Conservation (phyloP, 805 yeast species). For the Isabelozyma rhagii region DNA sequence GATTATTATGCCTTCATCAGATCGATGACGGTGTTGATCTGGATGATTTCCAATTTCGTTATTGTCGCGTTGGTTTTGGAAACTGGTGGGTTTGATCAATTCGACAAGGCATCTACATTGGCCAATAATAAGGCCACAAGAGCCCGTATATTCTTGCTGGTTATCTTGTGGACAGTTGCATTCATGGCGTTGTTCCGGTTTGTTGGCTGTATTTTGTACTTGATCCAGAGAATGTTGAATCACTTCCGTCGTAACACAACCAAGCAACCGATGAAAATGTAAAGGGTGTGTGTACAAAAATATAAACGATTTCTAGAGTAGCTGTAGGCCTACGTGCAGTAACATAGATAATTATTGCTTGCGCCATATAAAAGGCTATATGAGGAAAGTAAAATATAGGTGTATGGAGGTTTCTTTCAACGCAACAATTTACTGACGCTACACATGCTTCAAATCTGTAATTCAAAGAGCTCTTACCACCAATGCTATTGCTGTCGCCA, state of each 20-base stretch:
- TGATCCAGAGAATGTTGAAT: slow-evolving; percentile 32
- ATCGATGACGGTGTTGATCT: slow-evolving; percentile 44
- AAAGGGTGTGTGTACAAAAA: background rate
- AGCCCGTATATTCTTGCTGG: slow-evolving; percentile 44
- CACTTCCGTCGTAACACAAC: slow-evolving; percentile 16
- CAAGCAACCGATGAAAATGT: background rate
- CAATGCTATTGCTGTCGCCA: too few species aligned
- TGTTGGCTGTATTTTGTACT: slow-evolving; percentile 50
- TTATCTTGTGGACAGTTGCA: slow-evolving; percentile 61
- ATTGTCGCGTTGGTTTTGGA: slow-evolving; percentile 40
- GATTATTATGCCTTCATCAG: slow-evolving; percentile 46
- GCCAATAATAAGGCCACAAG: slow-evolving; percentile 29
- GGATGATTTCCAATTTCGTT: slow-evolving; percentile 44
- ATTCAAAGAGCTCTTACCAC: too few species aligned
- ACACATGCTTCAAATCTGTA: too few species aligned
- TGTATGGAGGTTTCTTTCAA: too few species aligned
- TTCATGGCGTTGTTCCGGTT: slow-evolving; percentile 57
- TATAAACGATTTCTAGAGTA: too few species aligned
- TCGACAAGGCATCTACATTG: slow-evolving; percentile 21
- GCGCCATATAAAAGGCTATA: too few species aligned
- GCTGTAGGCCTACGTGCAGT: too few species aligned
- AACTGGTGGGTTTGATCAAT: slow-evolving; percentile 44
- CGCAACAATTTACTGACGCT: too few species aligned
- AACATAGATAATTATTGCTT: too few species aligned
- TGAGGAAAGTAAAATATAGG: too few species aligned